Percentiles rank a stretch among this genome's conserved stretches.
These are phyloP conservation scores for Russula olivacea DNA, from an alignment of 768 basidiomycete species.

Conservation along the genomic window DNA sequence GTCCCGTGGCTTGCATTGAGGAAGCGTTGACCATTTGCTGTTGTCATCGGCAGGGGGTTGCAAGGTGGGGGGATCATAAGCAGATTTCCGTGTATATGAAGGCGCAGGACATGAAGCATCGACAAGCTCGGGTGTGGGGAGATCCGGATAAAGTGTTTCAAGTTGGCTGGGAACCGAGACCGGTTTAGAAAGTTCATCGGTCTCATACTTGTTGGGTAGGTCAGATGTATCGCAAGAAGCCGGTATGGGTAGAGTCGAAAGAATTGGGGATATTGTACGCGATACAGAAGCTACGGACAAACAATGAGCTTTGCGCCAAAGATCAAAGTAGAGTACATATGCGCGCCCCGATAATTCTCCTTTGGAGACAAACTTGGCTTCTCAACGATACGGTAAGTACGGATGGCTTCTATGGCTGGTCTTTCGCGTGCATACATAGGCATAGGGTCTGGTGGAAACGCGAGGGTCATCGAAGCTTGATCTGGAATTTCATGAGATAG, in stretches of 20 bases:
- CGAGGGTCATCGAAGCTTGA: not conserved
- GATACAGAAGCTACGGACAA: not conserved
- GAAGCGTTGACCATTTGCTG: conserved; percentile 18
- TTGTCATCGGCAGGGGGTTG: conserved; percentile 1
- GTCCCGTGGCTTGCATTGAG: conserved; percentile 5
- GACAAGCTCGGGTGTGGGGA: not conserved
- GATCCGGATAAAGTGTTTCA: not conserved
- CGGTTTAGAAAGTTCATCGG: not conserved
- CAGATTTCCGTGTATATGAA: not conserved
- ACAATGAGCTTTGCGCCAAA: not conserved
- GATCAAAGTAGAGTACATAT: not conserved
- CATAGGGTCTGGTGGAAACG: not conserved
- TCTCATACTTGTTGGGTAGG: not conserved
- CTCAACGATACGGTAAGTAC: not conserved
- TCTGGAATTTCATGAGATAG: not conserved
- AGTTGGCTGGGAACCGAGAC: not conserved
- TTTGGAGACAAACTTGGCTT: not conserved
- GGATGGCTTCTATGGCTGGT: not conserved
- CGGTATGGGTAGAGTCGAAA: not conserved
- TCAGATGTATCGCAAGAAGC: not conserved
- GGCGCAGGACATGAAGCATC: not conserved
- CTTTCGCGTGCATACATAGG: not conserved
- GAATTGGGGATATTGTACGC: not conserved
- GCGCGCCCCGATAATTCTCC: not conserved
- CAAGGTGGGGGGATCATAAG: conserved; percentile 15